phyloP scores from a whole-genome alignment of 352 stramenopile species.

The Phytophthora nicotianae region DNA sequence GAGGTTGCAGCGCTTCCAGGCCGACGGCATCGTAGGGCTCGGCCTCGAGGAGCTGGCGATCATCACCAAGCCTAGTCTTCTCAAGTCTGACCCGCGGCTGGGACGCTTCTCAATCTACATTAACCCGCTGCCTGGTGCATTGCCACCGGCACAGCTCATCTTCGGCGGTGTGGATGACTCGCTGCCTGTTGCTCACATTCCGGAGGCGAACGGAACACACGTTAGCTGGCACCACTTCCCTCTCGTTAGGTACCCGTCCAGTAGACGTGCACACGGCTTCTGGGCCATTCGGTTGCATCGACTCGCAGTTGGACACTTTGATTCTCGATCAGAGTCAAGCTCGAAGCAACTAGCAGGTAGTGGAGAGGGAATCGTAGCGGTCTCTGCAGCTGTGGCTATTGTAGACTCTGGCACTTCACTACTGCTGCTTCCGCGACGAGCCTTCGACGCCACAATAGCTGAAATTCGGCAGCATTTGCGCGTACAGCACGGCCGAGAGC shows the following conservation, averaged over 20 bases:
- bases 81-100: constrained; percentile 34
- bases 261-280: constrained; percentile 46
- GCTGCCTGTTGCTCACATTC: constrained; percentile 32
- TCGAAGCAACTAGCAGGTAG: constrained; percentile 7
- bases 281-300: constrained; percentile 57
- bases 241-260: constrained; percentile 46
- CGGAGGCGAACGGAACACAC: constrained; percentile 1
- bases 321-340: constrained; percentile 2
- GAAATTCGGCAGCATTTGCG: constrained; percentile 47
- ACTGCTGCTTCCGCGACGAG: constrained; percentile 49
- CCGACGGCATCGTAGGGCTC: constrained; percentile 71
- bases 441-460: constrained; percentile 49
- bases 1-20: constrained; percentile 55
- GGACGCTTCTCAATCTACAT: constrained; percentile 71
- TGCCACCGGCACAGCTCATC: constrained; percentile 59
- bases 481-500: constrained; percentile 22
- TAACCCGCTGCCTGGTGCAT: constrained; percentile 50
- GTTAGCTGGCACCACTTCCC: constrained; percentile 58
- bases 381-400: constrained; percentile 42
- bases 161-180: constrained; percentile 56
- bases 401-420: constrained; percentile 76
- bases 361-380: constrained; percentile 23
- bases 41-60: constrained; percentile 57
- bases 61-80: constrained; percentile 58
- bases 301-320: constrained; percentile 31